Evolutionary conservation across 2,329 filamentous ascomycete genomes (phyloP).

Genomic region (Chalaropsis ovoidea): DNA sequence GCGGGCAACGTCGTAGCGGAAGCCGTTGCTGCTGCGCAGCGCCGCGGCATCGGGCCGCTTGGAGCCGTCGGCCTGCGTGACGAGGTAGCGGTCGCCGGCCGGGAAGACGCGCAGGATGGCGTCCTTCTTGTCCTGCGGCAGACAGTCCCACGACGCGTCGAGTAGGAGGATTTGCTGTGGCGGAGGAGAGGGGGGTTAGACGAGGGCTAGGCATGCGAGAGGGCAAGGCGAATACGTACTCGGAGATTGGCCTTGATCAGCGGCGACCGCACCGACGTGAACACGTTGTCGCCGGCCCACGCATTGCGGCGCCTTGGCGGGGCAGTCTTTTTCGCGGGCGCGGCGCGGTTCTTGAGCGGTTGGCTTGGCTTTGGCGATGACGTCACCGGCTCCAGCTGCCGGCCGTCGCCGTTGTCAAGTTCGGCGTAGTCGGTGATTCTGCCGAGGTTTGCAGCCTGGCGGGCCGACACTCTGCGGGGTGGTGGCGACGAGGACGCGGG

Average conservation of each 20-base stretch:
- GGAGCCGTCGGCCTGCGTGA: constrained; percentile 32
- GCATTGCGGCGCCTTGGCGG: constrained; percentile 12
- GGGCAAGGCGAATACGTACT: constrained; percentile 5
- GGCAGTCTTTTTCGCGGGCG: background rate
- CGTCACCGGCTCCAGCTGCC: background rate
- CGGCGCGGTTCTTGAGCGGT: background rate
- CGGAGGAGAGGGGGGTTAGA: background rate
- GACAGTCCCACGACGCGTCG: constrained; percentile 18
- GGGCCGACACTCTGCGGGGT: background rate
- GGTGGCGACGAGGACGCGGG: no score
- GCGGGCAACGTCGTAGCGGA: constrained; percentile 39
- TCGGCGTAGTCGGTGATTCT: background rate
- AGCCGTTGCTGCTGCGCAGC: constrained; percentile 40
- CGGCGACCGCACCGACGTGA: constrained; percentile 19
- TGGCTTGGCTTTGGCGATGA: background rate
- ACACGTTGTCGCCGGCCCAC: constrained; percentile 18
- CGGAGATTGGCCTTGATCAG: constrained; percentile 21
- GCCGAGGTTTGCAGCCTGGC: background rate
- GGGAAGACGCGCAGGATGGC: constrained; percentile 18
- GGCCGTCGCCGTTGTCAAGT: background rate
- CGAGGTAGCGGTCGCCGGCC: constrained; percentile 31
- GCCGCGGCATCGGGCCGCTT: constrained; percentile 37
- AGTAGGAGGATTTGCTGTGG: constrained; percentile 22
- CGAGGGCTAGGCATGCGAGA: background rate
- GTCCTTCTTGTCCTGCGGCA: constrained; percentile 4